Conservation (phyloP, 768 basidiomycete genomes). For the Russula foetens region DNA sequence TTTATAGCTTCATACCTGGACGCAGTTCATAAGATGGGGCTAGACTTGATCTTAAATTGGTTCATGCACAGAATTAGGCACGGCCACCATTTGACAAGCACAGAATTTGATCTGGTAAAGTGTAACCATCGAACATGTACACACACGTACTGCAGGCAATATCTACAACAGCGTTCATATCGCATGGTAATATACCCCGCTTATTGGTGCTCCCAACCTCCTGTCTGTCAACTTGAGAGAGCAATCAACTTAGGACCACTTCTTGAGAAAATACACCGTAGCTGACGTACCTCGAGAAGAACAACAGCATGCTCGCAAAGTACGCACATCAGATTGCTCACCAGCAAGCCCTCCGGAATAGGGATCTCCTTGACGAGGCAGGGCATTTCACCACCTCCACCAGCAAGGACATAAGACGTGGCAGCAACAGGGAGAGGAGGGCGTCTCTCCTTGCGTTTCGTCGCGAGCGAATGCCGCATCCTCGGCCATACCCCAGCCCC, state of each 20-base stretch:
- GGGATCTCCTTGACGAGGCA: slow-evolving; percentile 3
- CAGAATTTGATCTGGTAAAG: too few species aligned
- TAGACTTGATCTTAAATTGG: too few species aligned
- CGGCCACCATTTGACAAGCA: too few species aligned
- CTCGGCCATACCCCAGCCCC: background rate
- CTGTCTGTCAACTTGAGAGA: background rate
- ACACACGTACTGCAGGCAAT: background rate
- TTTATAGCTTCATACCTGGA: too few species aligned
- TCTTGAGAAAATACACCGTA: background rate
- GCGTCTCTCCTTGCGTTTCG: background rate
- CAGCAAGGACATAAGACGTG: background rate
- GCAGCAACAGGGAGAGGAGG: background rate
- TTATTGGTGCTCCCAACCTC: background rate
- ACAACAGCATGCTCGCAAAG: slow-evolving; percentile 1
- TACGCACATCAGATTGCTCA: background rate
- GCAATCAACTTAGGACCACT: background rate
- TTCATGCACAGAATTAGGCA: too few species aligned
- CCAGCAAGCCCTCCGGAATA: background rate
- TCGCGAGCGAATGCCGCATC: background rate
- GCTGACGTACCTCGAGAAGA: background rate
- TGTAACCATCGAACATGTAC: too few species aligned
- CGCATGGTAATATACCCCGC: background rate
- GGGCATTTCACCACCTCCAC: background rate
- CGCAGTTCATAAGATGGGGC: too few species aligned
- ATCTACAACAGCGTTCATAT: background rate